phyloP scores from a whole-genome alignment of 1,139 yeast species.

The Hansenula lynferdii region DNA sequence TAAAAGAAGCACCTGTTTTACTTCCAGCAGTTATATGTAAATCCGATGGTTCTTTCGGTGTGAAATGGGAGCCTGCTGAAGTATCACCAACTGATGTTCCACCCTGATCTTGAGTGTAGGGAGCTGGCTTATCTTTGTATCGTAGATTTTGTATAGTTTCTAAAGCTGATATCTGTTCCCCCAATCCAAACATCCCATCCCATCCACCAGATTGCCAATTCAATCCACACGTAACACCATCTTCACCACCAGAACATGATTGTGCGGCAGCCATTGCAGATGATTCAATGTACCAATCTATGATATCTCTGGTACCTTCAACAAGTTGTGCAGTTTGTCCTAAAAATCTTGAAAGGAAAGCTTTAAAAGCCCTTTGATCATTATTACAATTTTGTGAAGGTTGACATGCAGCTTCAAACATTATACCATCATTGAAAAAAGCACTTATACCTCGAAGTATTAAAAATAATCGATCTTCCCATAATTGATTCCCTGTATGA shows the following conservation, averaged over 20 bases:
- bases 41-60: conserved; percentile 25
- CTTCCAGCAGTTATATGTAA: conserved; percentile 55
- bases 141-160: conserved; percentile 65
- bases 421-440: conserved; percentile 52
- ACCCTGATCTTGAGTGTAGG: conserved; percentile 50
- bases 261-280: conserved; percentile 50
- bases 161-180: conserved; percentile 75
- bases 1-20: conserved; percentile 78
- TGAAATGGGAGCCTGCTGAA: conserved; percentile 40
- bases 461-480: conserved; percentile 56
- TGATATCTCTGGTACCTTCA: conserved; percentile 50
- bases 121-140: conserved; percentile 45
- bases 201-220: conserved; percentile 62
- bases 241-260: conserved; percentile 78
- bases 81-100: conserved; percentile 54
- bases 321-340: conserved; percentile 67
- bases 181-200: conserved; percentile 69
- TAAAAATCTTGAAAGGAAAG: conserved; percentile 67
- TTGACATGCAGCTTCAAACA: conserved; percentile 82
- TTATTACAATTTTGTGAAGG: conserved; percentile 56
- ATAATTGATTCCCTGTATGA: conserved; percentile 54
- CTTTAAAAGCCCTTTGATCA: conserved; percentile 87
- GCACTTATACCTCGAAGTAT: conserved; percentile 48
- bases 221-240: conserved; percentile 86
- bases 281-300: conserved; percentile 45